Base-by-base conservation (phyloP, 768 basidiomycete species). In the Calocybe gangraenosa region DNA sequence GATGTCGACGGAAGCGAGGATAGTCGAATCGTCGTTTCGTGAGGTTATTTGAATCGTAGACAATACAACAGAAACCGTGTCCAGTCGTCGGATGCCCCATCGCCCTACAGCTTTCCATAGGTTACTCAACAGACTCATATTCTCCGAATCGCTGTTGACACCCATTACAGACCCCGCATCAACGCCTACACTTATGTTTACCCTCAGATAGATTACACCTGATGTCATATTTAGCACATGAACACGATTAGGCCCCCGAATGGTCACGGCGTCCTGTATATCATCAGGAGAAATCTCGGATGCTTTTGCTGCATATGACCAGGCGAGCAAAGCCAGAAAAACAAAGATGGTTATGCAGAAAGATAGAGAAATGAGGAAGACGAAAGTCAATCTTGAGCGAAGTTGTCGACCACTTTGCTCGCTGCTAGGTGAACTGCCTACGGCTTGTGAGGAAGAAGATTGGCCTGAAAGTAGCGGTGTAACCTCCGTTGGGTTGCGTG, bases 51-150 rank as follows among this genome's bases (percentile, higher is more conserved):
- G 58, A 47, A 85, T 69, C 2, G 70, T 73, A 37, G 70, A 73
- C 42, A 83, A 62, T 43, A 73, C 65, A 33, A 84, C 70, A 3
- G 85, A 73, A 10, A 86, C 75, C 11, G 63, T 68, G 49, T 78
- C 75, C 42, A 91, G 53, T 10, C 58, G 63, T 25, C 69, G 68
- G 22, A 90, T 73, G 4, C 84, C 78, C 75, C 84, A 82, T 25
- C 84, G 71, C 2, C 86, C 87, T 14, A 88, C 46, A 1, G 74
- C 66, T 62, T 84, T 88, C 81, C 82, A 84, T 22, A 79, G 47
- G 36, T 17, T 21, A 36, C 62, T 63, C n/a, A 57, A 50, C 37
- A 80, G 47, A 5, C 78, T 31, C 22, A 67, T 66, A 44, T 86
- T 68, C 15, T 48, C 64, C 7, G 62, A 54, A 21, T 67, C 64